Evolutionary conservation across 2,329 filamentous ascomycete species (phyloP).

Genomic region (Fusarium neocosmosporiellum): DNA sequence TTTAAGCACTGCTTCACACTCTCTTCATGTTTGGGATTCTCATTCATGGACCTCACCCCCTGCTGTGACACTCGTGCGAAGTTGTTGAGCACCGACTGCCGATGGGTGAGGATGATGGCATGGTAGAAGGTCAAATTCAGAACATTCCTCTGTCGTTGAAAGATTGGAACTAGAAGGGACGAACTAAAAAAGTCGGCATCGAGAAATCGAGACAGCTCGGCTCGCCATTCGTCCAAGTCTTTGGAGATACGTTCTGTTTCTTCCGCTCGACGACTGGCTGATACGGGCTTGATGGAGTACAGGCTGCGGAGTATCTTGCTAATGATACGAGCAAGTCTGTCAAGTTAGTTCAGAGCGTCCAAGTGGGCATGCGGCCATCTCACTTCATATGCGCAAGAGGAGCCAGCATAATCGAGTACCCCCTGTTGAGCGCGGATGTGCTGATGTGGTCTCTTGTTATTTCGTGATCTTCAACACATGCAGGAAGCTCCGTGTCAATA

Average conservation of each 20-base stretch:
- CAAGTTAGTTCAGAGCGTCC: background rate
- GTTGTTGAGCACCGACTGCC: conserved; percentile 52
- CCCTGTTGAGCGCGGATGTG: conserved; percentile 4
- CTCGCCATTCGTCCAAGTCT: conserved; percentile 50
- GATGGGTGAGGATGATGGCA: conserved; percentile 53
- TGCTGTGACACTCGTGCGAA: conserved; percentile 40
- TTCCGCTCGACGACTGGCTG: conserved; percentile 35
- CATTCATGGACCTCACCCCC: background rate
- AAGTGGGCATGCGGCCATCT: background rate
- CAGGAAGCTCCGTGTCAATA: conserved; percentile 40
- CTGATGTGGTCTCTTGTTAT: conserved; percentile 34
- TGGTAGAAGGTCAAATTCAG: conserved; percentile 57
- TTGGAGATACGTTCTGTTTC: conserved; percentile 45
- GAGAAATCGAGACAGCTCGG: conserved; percentile 50
- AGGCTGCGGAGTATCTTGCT: conserved; percentile 49
- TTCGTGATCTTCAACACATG: conserved; percentile 37
- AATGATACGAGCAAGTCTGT: conserved; percentile 50
- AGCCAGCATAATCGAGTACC: conserved; percentile 47
- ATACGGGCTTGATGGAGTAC: conserved; percentile 51
- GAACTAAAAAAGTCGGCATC: conserved; percentile 52
- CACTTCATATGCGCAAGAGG: conserved; percentile 52
- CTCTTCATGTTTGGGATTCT: conserved; percentile 23
- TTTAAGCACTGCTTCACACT: conserved; percentile 36
- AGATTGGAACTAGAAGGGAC: conserved; percentile 51
- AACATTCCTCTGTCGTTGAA: conserved; percentile 55